Conservation (phyloP, 78 protist species). For the Dictyostelium firmibasis region DNA sequence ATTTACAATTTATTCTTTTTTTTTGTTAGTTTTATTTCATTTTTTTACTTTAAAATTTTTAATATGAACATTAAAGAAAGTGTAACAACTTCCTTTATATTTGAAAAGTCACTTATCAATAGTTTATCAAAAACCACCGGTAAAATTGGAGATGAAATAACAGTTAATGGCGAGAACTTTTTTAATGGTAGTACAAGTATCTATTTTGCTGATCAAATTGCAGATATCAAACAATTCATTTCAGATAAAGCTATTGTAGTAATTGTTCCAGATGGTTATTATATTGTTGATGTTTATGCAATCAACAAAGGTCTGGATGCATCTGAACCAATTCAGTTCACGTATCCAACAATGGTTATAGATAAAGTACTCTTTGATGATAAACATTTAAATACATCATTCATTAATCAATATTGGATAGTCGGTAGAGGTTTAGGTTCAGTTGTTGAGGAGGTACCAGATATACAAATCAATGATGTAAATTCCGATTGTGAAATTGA, state of each 20-base stretch:
- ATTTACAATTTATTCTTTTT: neutral
- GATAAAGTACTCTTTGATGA: neutral
- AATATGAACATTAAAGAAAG: neutral
- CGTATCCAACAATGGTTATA: neutral
- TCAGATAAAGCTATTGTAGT: neutral
- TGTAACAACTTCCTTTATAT: neutral
- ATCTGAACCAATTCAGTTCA: neutral
- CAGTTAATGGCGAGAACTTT: slow-evolving; percentile 6
- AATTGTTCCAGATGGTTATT: neutral
- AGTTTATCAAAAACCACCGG: neutral
- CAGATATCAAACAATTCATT: too few species aligned
- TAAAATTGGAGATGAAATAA: neutral
- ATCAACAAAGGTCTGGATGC: neutral
- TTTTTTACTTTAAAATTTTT: neutral
- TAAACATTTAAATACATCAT: neutral
- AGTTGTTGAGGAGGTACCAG: neutral
- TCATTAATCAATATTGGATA: neutral
- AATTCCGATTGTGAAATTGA: neutral
- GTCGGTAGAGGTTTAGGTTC: slow-evolving; percentile 8
- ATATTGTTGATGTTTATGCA: neutral
- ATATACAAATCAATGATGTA: neutral
- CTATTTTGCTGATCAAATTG: neutral
- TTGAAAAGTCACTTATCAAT: neutral
- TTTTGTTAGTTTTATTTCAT: neutral
- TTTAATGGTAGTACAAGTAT: neutral